Evolutionary conservation across 345 rosid genomes (phyloP), one percentile per base, ranked within the genome.

Genomic region (Gynandropsis gynandra): DNA sequence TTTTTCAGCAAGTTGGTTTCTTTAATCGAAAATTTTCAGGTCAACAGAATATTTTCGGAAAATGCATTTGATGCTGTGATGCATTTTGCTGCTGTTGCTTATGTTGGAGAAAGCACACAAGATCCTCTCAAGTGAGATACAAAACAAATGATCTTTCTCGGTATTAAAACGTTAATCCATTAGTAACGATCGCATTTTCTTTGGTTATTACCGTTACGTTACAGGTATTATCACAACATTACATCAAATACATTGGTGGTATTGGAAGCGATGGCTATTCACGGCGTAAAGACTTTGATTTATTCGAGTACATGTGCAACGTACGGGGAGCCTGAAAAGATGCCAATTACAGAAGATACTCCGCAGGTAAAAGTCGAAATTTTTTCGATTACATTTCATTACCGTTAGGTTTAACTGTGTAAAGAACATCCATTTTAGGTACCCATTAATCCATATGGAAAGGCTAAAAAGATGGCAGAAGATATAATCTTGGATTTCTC

Each of bases 401-500:
- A 24, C 29, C 5, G 29, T 24, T 37, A 10, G 1, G 41, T 37
- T 3, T 37, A 37, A 24, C 29, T 24, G 29, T 24, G 29, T 24
- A 24, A n/a, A 24, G 29, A 2, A 24, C 29, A 24, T 5, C 29
- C 29, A 18, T 13, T 42, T 8, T 35, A 60, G 72, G 61, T 67
- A 19, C 85, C 80, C 0, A 80, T 76, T 9, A 76, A 76, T 58
- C 82, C 85, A 21, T 76, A 74, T 47, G 85, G 82, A 41, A 80
- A 74, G 50, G 85, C 82, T 43, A 80, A 74, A 69, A 76, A 76
- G 62, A 80, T 76, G 82, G 81, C 85, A 13, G 85, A 80, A 63
- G 82, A 80, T 60, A 74, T 74, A 58, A 72, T 80, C 51, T 61
- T 72, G 40, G 85, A 80, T 54, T 76, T 76, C 46, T 72, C 85